Evolutionary conservation across 345 rosid species (phyloP).

Genomic region (Melaleuca alternifolia): DNA sequence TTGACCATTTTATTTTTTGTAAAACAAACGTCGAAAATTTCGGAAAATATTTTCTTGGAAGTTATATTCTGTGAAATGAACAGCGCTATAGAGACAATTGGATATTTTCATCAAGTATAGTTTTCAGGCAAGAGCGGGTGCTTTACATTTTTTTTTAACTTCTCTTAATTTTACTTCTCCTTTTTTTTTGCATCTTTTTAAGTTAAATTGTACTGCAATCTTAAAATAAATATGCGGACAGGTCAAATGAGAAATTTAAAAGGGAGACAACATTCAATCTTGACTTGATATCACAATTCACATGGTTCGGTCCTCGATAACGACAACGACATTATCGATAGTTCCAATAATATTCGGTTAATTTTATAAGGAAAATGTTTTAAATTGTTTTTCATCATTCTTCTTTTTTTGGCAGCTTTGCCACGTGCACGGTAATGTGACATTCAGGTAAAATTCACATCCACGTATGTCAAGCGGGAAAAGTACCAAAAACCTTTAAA

Average conservation of each 20-base stretch:
- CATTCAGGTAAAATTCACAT: background rate
- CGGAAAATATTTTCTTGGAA: too few relatives aligned
- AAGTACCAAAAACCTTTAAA: too few relatives aligned
- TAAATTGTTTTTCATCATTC: background rate
- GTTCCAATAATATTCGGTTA: background rate
- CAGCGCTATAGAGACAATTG: background rate
- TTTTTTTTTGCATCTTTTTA: background rate
- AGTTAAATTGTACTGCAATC: background rate
- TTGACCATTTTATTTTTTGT: too few relatives aligned
- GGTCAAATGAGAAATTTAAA: background rate
- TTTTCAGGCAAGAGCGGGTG: rapidly evolving
- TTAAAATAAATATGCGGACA: background rate
- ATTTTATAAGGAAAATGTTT: background rate
- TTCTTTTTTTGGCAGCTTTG: background rate
- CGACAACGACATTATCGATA: background rate
- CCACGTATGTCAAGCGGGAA: background rate
- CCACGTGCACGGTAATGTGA: background rate
- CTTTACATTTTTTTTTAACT: background rate
- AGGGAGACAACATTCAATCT: background rate
- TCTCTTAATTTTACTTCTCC: background rate
- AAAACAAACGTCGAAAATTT: too few relatives aligned
- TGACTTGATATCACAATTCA: background rate
- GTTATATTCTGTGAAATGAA: too few relatives aligned
- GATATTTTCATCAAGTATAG: background rate
- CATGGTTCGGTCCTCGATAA: background rate